Evolutionary conservation across 495 filamentous ascomycete genomes (phyloP).

Genomic region (Bathelium albidoporum): DNA sequence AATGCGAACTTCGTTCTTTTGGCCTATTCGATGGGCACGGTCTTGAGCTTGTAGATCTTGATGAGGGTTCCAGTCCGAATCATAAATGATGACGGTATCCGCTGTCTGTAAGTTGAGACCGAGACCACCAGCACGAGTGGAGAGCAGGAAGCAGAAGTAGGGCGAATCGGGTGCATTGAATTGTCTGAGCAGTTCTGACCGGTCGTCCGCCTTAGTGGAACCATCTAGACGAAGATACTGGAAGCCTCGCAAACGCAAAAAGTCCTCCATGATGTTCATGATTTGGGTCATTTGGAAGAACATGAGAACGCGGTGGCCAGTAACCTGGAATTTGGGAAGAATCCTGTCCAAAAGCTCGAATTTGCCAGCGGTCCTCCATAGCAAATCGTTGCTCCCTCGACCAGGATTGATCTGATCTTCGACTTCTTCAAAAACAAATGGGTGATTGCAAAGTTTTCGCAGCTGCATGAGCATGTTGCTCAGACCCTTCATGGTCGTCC

Average conservation of each 20-base stretch:
- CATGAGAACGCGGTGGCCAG: constrained; percentile 90
- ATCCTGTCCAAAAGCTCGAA: constrained; percentile 92
- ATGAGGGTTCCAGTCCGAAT: constrained; percentile 99
- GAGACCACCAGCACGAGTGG: constrained; percentile 96
- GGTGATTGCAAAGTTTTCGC: constrained; percentile 97
- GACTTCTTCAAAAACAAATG: constrained; percentile 95
- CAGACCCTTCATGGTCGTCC: constrained; percentile 86
- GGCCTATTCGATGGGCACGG: constrained; percentile 98
- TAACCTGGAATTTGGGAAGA: constrained; percentile 80
- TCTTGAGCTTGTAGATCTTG: constrained; percentile 98
- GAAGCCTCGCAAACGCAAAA: constrained; percentile 70
- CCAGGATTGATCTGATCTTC: constrained; percentile 95
- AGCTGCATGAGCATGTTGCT: constrained; percentile 99
- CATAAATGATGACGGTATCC: constrained; percentile 98
- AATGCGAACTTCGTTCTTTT: constrained; percentile 99
- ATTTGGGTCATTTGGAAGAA: constrained; percentile 99
- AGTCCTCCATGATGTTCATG: constrained; percentile 99
- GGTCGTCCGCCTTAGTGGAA: constrained; percentile 93
- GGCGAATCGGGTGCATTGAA: constrained; percentile 87
- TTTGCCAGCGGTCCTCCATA: constrained; percentile 95
- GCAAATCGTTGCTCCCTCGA: constrained; percentile 74
- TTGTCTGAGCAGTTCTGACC: constrained; percentile 73
- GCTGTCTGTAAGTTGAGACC: constrained; percentile 95
- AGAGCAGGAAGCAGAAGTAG: constrained; percentile 96
- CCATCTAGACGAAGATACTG: constrained; percentile 88